Conservation (phyloP, 768 basidiomycete genomes). For the Leucosporidium creatinivorum region DNA sequence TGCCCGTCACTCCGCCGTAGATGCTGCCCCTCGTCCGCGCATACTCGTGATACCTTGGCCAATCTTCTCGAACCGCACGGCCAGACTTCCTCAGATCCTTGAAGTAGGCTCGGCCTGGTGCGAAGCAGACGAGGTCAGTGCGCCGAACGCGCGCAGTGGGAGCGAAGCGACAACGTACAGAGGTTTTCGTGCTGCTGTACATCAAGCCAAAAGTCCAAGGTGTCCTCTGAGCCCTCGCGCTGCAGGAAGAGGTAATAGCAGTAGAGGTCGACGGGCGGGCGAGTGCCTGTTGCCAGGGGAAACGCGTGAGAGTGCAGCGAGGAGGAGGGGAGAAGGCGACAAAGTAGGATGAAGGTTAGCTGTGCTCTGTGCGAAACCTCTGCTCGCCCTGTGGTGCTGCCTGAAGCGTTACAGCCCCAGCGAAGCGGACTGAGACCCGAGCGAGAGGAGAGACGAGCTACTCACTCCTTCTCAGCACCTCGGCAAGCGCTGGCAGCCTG, state of each 20-base stretch:
- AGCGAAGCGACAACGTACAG: background rate
- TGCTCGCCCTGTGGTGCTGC: background rate
- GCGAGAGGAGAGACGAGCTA: background rate
- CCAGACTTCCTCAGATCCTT: slow-evolving; percentile 96
- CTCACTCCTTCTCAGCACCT: slow-evolving; percentile 24
- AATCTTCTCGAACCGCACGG: slow-evolving; percentile 85
- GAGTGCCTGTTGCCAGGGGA: slow-evolving; percentile 14
- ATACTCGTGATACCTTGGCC: slow-evolving; percentile 97
- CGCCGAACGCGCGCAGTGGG: background rate
- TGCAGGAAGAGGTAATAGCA: slow-evolving; percentile 78
- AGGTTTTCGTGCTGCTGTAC: slow-evolving; percentile 99
- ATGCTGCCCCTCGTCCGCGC: slow-evolving; percentile 76
- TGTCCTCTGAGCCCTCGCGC: slow-evolving; percentile 90
- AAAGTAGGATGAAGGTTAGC: slow-evolving; percentile 52
- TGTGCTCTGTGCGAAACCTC: background rate
- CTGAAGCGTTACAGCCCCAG: no score
- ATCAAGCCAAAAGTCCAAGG: slow-evolving; percentile 97
- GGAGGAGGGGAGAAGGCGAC: slow-evolving; percentile 68
- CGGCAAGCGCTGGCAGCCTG: slow-evolving; percentile 23
- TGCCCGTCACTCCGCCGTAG: slow-evolving; percentile 49
- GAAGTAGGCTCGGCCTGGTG: slow-evolving; percentile 71
- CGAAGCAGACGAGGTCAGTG: slow-evolving; percentile 1
- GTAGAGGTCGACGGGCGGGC: slow-evolving; percentile 91
- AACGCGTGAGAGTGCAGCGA: slow-evolving; percentile 68
- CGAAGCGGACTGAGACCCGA: background rate